Conservation (phyloP, 192 early-diverging fungal species). For the Podila epicladia region DNA sequence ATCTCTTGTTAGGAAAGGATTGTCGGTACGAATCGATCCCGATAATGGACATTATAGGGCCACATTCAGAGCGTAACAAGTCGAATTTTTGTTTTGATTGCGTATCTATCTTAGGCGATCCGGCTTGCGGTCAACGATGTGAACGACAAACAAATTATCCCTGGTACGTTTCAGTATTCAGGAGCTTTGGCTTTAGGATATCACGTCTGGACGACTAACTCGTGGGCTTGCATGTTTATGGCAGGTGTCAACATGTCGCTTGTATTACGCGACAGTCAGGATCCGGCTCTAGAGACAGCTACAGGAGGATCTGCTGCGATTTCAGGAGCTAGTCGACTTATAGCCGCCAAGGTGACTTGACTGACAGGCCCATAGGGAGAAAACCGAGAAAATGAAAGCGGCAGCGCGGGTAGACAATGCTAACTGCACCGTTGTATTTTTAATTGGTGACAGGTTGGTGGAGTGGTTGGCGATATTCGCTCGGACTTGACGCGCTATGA, state of each 20-base stretch:
- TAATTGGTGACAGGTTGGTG: slow-evolving; percentile 33
- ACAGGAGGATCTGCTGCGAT: slow-evolving; percentile 31
- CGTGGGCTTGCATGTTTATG: neutral
- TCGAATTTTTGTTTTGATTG: neutral
- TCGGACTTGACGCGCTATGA: slow-evolving; percentile 55
- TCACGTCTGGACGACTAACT: neutral
- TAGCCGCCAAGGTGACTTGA: slow-evolving; percentile 6
- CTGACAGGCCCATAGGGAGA: no score
- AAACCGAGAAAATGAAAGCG: no score
- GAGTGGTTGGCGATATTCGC: slow-evolving; percentile 56
- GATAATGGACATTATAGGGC: neutral
- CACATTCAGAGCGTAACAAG: neutral
- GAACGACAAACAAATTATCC: slow-evolving; percentile 49
- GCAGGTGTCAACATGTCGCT: slow-evolving; percentile 24
- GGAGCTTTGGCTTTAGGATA: neutral
- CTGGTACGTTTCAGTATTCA: slow-evolving; percentile 18
- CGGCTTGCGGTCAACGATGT: slow-evolving; percentile 60
- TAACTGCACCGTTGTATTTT: neutral
- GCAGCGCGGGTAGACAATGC: neutral
- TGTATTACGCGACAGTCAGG: slow-evolving; percentile 31
- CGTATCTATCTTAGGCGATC: slow-evolving; percentile 28
- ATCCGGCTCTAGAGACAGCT: neutral
- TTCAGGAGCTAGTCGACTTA: slow-evolving; percentile 11
- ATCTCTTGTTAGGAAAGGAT: neutral
- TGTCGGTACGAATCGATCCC: slow-evolving; percentile 8